Percentiles rank a stretch among this genome's conserved stretches.
These are phyloP conservation scores for Roridomyces roridus DNA, from an alignment of 768 basidiomycete species.

Conservation along the genomic window DNA sequence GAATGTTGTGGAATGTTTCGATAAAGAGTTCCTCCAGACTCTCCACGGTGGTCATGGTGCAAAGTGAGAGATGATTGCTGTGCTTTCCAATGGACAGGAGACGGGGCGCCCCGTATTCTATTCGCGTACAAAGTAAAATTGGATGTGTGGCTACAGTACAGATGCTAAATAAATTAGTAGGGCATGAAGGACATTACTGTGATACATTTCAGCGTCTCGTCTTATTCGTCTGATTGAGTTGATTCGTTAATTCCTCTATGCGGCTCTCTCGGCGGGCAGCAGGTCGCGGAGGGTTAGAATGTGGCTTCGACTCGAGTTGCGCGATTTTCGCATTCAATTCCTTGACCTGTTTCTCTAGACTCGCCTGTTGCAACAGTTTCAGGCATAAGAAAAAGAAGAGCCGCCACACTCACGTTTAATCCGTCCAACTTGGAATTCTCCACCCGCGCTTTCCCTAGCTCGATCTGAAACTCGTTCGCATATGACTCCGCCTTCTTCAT, in stretches of 20 bases:
- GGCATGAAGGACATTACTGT: slow-evolving; percentile 10
- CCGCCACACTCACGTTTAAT: slow-evolving; percentile 60
- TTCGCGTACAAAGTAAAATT: not conserved
- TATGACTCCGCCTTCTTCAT: slow-evolving; percentile 84
- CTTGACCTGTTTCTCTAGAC: slow-evolving; percentile 84
- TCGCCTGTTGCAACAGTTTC: slow-evolving; percentile 57
- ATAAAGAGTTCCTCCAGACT: too few species aligned
- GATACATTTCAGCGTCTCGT: slow-evolving; percentile 43
- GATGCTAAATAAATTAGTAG: slow-evolving; percentile 20
- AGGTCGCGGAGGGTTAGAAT: slow-evolving; percentile 67
- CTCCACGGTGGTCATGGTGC: too few species aligned
- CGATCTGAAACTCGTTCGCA: slow-evolving; percentile 76
- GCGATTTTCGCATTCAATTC: slow-evolving; percentile 84
- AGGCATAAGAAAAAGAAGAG: slow-evolving; percentile 2
- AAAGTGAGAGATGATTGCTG: too few species aligned
- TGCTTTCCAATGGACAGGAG: too few species aligned
- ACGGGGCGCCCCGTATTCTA: too few species aligned
- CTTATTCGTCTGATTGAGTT: slow-evolving; percentile 57
- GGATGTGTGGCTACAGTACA: slow-evolving; percentile 23
- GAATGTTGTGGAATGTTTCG: not conserved
- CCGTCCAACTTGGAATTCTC: slow-evolving; percentile 85
- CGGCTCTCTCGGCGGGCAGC: slow-evolving; percentile 67
- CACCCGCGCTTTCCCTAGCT: slow-evolving; percentile 76
- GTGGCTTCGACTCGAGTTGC: slow-evolving; percentile 82
- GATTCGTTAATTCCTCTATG: slow-evolving; percentile 74